Base-by-base conservation (phyloP, 768 basidiomycete species). In the Pholiota molesta region DNA sequence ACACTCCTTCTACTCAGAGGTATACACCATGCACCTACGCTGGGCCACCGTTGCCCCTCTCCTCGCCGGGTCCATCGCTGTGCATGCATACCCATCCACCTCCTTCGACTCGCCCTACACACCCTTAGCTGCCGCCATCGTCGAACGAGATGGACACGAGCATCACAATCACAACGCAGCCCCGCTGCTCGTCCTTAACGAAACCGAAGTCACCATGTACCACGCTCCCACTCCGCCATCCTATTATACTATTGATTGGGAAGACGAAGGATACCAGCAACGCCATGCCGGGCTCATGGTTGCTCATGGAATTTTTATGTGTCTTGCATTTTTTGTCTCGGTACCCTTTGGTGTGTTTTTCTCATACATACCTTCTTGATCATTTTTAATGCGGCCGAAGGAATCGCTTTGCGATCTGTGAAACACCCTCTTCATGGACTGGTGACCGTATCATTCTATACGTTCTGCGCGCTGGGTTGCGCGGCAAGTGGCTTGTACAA, bases 181-280 rank as follows among this genome's bases (percentile, higher is more conserved):
- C 4, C 88, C 89, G 14, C 65, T 86, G 26, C 65, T 80, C n/a
- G 77, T 83, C 62, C 78, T 96, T 59, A 92, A 96, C 73, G 95
- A 95, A 71, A 90, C 91, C 0, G 86, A 90, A 57, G 76, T 95
- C 52, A 77, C 85, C 33, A 71, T 84, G 65, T 75, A 78, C 59
- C 93, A 95, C 71, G 71, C 78, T 0, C 87, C 88, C 0, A 91
- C 89, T 0, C 91, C 91, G 0, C 86, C 88, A 0, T 94, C 93
- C 2, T 97, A 94, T 73, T 94, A 86, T 74, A 87, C 90, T 14
- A 83, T 90, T 65, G 95, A 96, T 73, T 83, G 88, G 71, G 86
- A 90, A 37, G 79, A 82, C 53, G 73, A 71, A 7, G 83, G 68
- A 9, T 74, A 74, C 21, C 74, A 78, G 31, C 63, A 75, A 26